Evolutionary conservation across 2,329 filamentous ascomycete genomes (phyloP).

Genomic region (Neonectria coccinea): DNA sequence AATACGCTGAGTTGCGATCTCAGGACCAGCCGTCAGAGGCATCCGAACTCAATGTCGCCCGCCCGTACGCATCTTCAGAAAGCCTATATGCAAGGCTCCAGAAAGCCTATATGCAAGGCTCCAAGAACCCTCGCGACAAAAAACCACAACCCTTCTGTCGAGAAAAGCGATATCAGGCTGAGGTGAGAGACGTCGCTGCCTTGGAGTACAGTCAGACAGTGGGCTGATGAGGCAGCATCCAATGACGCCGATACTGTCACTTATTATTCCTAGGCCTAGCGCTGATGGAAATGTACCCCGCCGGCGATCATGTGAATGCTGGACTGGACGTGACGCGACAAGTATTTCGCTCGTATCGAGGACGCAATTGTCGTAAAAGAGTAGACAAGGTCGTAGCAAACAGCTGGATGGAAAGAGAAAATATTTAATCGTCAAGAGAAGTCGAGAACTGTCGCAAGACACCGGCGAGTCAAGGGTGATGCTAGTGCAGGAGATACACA

Average conservation of each 20-base stretch:
- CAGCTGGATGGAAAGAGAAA: background rate
- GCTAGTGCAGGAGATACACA: slow-evolving; percentile 8
- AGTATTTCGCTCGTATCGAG: background rate
- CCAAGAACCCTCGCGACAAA: background rate
- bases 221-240: slow-evolving; percentile 12
- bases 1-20: background rate
- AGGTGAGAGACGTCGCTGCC: background rate
- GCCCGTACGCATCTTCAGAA: slow-evolving; percentile 16
- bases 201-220: slow-evolving; percentile 21
- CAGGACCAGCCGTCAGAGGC: slow-evolving; percentile 5
- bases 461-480: slow-evolving; percentile 8
- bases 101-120: background rate
- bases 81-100: background rate
- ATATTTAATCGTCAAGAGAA: background rate
- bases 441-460: background rate
- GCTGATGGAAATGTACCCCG: slow-evolving; percentile 22
- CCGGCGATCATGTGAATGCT: slow-evolving; percentile 18
- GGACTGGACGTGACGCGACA: slow-evolving; percentile 1
- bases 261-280: slow-evolving; percentile 9
- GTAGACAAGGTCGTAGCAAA: background rate
- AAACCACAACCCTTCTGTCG: background rate
- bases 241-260: slow-evolving; percentile 12
- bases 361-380: slow-evolving; percentile 1
- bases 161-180: slow-evolving; percentile 2
- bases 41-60: slow-evolving; percentile 5